phyloP scores from a whole-genome alignment of 768 basidiomycete genomes.

The Rhodotorula diobovata region DNA sequence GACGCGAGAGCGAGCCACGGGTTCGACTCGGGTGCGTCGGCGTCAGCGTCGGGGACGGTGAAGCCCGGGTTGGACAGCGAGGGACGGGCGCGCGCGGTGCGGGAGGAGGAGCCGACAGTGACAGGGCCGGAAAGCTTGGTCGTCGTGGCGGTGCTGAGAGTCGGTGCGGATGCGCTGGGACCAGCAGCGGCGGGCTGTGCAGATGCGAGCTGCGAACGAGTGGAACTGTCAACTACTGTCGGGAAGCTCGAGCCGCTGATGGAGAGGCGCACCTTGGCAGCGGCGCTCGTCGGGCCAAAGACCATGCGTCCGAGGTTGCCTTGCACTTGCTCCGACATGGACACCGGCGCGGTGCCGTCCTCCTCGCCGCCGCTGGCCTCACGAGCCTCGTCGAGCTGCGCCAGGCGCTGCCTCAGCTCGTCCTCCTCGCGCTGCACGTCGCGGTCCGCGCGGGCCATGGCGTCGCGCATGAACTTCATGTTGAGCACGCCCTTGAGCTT shows the following conservation, averaged over 20 bases:
- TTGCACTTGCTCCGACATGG: constrained; percentile 45
- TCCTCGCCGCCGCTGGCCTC: constrained; percentile 42
- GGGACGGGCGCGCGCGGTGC: constrained; percentile 28
- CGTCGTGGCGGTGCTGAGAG: constrained; percentile 7
- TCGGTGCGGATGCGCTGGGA: background rate
- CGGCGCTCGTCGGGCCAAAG: constrained; percentile 45
- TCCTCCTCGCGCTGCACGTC: constrained; percentile 62
- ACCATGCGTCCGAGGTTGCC: constrained; percentile 50
- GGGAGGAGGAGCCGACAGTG: constrained; percentile 41
- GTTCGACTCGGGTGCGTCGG: constrained; percentile 52
- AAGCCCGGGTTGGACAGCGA: constrained; percentile 40
- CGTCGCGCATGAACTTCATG: constrained; percentile 99
- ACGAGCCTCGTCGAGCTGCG: constrained; percentile 48
- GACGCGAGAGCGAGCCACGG: constrained; percentile 68
- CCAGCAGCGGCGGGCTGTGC: background rate
- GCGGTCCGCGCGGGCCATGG: constrained; percentile 63
- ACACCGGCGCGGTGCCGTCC: constrained; percentile 46
- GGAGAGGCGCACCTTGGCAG: constrained; percentile 16
- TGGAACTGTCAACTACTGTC: no score
- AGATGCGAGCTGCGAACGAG: background rate
- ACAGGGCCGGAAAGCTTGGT: constrained; percentile 31
- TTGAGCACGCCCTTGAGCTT: constrained; percentile 71
- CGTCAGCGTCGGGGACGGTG: no score
- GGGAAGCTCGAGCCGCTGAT: constrained; percentile 41
- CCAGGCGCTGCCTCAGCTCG: constrained; percentile 69